phyloP scores from a whole-genome alignment of 257 asterid species.

The Fraxinus pennsylvanica region DNA sequence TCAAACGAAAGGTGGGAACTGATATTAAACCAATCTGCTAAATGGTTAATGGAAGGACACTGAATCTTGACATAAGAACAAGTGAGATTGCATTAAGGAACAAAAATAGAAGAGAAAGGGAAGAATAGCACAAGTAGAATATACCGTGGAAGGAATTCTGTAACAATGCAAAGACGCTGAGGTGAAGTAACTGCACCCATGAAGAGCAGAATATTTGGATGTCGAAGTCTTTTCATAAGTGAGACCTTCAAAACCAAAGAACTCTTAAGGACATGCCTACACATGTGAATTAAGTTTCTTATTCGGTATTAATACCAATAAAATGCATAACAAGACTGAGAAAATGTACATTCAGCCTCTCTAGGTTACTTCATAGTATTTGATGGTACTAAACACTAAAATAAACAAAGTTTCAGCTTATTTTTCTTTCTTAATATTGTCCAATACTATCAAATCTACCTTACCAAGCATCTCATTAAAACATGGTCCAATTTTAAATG shows the following conservation, averaged over 20 bases:
- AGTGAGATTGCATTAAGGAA: conserved; percentile 5
- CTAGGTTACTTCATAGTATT: too few species aligned
- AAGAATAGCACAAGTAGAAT: conserved; percentile 19
- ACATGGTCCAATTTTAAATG: too few species aligned
- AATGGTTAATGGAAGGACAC: conserved; percentile 8
- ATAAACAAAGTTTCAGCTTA: too few species aligned
- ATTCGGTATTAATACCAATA: background rate
- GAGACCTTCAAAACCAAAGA: conserved; percentile 65
- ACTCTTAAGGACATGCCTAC: conserved; percentile 11
- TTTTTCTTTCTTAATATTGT: background rate
- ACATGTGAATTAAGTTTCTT: conserved; percentile 7
- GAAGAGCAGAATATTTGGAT: conserved; percentile 91
- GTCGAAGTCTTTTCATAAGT: conserved; percentile 88
- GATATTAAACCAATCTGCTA: conserved; percentile 11
- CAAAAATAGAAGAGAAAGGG: background rate
- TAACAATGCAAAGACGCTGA: conserved; percentile 86
- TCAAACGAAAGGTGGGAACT: conserved; percentile 22
- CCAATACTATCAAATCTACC: too few species aligned
- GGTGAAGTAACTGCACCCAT: conserved; percentile 98
- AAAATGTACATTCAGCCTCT: background rate
- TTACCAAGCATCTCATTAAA: too few species aligned
- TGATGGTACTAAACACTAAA: too few species aligned
- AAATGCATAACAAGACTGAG: background rate
- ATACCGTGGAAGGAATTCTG: conserved; percentile 98
- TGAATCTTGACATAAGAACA: background rate